These are phyloP conservation scores for Brasenia schreberi DNA, from an alignment of 164 flowering plant species.

Conservation along the genomic window DNA sequence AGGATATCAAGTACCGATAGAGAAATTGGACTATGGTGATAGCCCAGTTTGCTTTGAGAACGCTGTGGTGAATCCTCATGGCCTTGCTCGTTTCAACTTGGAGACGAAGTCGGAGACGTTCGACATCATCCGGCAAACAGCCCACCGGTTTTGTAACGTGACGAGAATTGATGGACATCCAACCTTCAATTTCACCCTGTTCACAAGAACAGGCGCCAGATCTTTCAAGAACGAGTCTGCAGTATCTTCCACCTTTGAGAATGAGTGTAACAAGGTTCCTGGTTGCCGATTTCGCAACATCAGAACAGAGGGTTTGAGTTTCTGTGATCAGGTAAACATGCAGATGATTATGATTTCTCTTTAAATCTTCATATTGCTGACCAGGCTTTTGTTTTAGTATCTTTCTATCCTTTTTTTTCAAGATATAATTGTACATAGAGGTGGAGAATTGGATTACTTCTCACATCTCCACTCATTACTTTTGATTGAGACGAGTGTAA, in stretches of 20 bases:
- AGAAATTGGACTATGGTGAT: constrained; percentile 1
- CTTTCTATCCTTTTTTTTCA: too few relatives aligned
- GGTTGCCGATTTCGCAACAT: constrained; percentile 8
- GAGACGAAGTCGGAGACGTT: constrained; percentile 8
- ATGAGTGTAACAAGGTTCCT: constrained; percentile 7
- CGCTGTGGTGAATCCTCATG: constrained; percentile 6
- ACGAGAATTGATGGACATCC: neutral
- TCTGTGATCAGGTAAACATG: constrained; percentile 9
- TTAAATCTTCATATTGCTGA: too few relatives aligned
- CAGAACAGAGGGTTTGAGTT: constrained; percentile 5
- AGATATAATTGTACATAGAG: too few relatives aligned
- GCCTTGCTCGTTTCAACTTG: constrained; percentile 5
- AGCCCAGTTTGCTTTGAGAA: constrained; percentile 8
- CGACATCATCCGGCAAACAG: constrained; percentile 9
- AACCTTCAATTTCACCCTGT: constrained; percentile 1
- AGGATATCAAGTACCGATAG: constrained; percentile 2
- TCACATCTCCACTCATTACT: too few relatives aligned
- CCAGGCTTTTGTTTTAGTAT: too few relatives aligned
- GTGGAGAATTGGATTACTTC: too few relatives aligned
- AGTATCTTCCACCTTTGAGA: constrained; percentile 5
- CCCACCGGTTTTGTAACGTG: constrained; percentile 5
- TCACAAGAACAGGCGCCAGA: constrained; percentile 8
- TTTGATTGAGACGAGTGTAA: too few relatives aligned
- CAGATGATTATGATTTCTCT: too few relatives aligned
- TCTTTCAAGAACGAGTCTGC: constrained; percentile 8